Conservation (phyloP, 2,329 filamentous ascomycete species). For the Fusarium anguioides region DNA sequence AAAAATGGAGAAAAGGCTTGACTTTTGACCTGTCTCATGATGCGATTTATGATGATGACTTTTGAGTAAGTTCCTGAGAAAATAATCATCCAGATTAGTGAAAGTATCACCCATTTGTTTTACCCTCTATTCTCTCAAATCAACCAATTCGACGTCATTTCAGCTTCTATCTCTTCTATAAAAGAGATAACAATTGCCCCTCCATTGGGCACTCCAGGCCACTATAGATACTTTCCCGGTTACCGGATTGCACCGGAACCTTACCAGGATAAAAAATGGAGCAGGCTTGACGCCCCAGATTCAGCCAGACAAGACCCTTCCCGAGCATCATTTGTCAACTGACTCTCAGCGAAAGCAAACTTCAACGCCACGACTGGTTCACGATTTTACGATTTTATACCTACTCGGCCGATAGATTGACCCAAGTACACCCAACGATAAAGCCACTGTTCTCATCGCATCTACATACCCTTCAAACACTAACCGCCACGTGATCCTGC, state of each 20-base stretch:
- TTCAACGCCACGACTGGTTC: conserved; percentile 12
- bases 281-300: conserved; percentile 24
- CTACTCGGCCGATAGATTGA: neutral
- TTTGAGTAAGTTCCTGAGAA: neutral
- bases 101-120: neutral
- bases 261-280: conserved; percentile 41
- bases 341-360: neutral
- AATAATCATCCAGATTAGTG: neutral
- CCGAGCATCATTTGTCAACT: conserved; percentile 32
- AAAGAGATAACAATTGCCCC: conserved; percentile 24
- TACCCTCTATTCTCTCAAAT: conserved; percentile 5
- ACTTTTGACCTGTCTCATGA: neutral
- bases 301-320: conserved; percentile 16
- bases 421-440: neutral
- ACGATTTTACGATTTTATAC: conserved; percentile 16
- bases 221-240: conserved; percentile 12
- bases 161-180: conserved; percentile 5
- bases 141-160: conserved; percentile 37
- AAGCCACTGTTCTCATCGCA: neutral
- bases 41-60: neutral
- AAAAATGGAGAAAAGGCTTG: neutral
- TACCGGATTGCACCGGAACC: conserved; percentile 43
- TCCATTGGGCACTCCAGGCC: too few relatives aligned
- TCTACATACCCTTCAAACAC: conserved; percentile 2
- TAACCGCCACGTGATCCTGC: conserved; percentile 40